These are phyloP conservation scores for Pseudocercospora macadamiae DNA, from an alignment of 2,329 filamentous ascomycete genomes.

Conservation along the genomic window DNA sequence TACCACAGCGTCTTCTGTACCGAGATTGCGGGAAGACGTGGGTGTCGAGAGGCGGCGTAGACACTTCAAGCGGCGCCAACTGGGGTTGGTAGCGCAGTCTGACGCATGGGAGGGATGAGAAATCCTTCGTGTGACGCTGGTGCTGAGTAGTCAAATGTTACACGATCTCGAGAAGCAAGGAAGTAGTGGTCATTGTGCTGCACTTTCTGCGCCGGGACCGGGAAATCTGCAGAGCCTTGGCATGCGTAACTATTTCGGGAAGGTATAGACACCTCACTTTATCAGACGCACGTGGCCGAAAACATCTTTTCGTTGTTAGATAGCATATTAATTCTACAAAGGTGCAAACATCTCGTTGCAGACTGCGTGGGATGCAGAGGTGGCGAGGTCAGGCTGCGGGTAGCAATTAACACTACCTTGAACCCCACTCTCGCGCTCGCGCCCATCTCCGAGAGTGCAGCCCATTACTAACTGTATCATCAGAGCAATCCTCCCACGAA, in stretches of 20 bases:
- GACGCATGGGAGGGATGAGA: not conserved
- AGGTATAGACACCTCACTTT: not conserved
- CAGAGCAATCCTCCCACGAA: too few species aligned
- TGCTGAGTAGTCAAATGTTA: not conserved
- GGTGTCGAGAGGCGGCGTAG: not conserved
- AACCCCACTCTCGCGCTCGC: too few species aligned
- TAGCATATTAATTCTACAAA: too few species aligned
- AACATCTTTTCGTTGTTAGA: too few species aligned
- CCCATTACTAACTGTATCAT: too few species aligned
- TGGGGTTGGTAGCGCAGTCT: not conserved
- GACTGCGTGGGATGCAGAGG: too few species aligned
- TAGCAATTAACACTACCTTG: too few species aligned
- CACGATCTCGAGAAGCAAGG: constrained; percentile 1
- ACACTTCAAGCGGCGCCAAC: not conserved
- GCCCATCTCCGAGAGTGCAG: too few species aligned
- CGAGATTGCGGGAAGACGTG: constrained; percentile 16
- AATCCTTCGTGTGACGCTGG: not conserved
- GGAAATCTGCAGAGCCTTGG: not conserved
- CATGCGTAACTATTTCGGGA: not conserved
- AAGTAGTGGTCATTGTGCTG: not conserved
- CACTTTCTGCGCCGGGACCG: too few species aligned
- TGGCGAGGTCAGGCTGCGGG: too few species aligned
- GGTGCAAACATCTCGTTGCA: too few species aligned
- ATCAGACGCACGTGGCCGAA: not conserved
- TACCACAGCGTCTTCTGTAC: constrained; percentile 13